phyloP scores from a whole-genome alignment of 2,329 filamentous ascomycete species.

The Aspergillus texensis region DNA sequence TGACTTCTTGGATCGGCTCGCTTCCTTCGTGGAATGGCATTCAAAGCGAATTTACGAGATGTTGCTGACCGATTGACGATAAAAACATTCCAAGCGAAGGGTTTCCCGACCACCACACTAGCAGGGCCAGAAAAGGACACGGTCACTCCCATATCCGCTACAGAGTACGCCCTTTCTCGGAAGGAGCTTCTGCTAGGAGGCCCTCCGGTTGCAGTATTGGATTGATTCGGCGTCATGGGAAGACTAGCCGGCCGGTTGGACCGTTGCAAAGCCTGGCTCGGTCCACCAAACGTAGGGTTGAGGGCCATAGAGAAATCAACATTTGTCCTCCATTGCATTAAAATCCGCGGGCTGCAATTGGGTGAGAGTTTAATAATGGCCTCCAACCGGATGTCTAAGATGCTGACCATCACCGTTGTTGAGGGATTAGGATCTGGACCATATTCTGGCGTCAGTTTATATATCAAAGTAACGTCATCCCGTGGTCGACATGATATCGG shows the following conservation, averaged over 20 bases:
- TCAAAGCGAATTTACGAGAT: conserved; percentile 56
- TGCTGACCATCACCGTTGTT: conserved; percentile 41
- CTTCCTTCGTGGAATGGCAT: conserved; percentile 55
- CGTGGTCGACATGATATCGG: conserved; percentile 52
- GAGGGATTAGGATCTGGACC: conserved; percentile 39
- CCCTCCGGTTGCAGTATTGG: conserved; percentile 16
- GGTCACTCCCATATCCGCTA: conserved; percentile 51
- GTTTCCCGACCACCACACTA: conserved; percentile 52
- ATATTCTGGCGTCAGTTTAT: conserved; percentile 51
- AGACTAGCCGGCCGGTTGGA: conserved; percentile 49
- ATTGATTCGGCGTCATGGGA: conserved; percentile 34
- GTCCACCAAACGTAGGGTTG: conserved; percentile 51
- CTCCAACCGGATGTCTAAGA: conserved; percentile 52
- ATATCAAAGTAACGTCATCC: conserved; percentile 61
- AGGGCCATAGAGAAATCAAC: conserved; percentile 52
- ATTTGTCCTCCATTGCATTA: conserved; percentile 52
- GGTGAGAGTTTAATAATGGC: conserved; percentile 44
- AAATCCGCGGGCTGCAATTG: conserved; percentile 47
- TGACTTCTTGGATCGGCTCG: conserved; percentile 45
- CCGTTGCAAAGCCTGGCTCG: conserved; percentile 49
- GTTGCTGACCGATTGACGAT: conserved; percentile 61
- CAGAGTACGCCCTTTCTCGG: conserved; percentile 40
- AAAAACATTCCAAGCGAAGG: conserved; percentile 60
- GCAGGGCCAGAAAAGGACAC: conserved; percentile 59
- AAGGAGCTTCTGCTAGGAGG: conserved; percentile 36